Evolutionary conservation across 192 early-diverging fungal genomes (phyloP).

Genomic region (Coemansia sp.): DNA sequence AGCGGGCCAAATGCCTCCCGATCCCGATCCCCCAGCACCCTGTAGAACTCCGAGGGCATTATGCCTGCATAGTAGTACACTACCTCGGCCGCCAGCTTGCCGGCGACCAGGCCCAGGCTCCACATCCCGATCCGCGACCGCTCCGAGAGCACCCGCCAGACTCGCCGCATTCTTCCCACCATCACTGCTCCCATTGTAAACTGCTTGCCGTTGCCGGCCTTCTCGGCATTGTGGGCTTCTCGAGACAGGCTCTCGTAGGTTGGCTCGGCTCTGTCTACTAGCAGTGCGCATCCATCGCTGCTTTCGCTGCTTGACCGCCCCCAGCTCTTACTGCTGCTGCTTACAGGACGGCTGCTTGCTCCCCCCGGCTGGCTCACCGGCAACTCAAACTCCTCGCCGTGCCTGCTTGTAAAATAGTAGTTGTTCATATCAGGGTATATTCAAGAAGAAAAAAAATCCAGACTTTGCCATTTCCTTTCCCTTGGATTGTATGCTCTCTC

Average conservation of each 20-base stretch:
- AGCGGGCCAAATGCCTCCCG: conserved; percentile 58
- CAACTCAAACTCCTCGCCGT: conserved; percentile 4
- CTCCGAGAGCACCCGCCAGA: conserved; percentile 17
- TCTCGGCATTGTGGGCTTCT: not conserved
- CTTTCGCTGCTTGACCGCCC: not conserved
- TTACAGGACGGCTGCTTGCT: too few species aligned
- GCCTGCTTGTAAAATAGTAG: too few species aligned
- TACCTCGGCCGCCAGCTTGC: conserved; percentile 29
- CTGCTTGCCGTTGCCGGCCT: conserved; percentile 13
- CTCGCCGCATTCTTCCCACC: conserved; percentile 20
- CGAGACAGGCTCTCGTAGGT: too few species aligned
- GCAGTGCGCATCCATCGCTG: conserved; percentile 7
- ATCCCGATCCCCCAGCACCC: conserved; percentile 67
- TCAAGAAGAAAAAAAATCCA: too few species aligned
- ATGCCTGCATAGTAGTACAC: conserved; percentile 69
- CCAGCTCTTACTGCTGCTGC: too few species aligned
- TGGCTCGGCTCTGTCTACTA: not conserved
- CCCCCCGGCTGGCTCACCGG: not conserved
- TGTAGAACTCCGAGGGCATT: conserved; percentile 72
- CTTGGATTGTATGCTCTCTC: too few species aligned
- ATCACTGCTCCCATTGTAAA: conserved; percentile 30
- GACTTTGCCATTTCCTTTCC: too few species aligned
- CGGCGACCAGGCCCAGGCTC: conserved; percentile 22
- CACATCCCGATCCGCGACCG: conserved; percentile 23
- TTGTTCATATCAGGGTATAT: too few species aligned